Base-by-base conservation (phyloP, 1,284 basidiomycete species). In the Ceratobasidium papillatum region DNA sequence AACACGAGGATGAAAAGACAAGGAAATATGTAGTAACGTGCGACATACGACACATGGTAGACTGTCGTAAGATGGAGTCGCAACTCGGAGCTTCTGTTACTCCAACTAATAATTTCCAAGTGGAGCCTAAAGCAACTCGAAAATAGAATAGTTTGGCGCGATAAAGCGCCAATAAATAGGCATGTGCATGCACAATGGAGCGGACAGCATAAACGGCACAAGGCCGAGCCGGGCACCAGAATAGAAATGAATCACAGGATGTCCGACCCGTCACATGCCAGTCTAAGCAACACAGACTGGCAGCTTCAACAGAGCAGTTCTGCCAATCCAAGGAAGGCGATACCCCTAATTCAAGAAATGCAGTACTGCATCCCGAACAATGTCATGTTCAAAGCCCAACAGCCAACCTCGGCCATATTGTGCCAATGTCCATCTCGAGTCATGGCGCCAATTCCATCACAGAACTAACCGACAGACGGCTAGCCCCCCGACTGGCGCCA, bases 131-230 rank as follows among this genome's bases (percentile, higher is more conserved):
- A 36, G 56, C 32, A 32, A 41, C 30, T 32, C 54, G 5, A n/a
- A 38, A 22, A 5, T 22, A 34, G 56, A 41, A 36, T n/a, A 22
- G 14, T 59, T n/a, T 22, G 17, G 25, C 11, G 56, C n/a, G 34
- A 41, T 5, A 59, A 59, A 59, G 56, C 56, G 34, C 56, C 17
- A 34, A 59, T 22, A 36, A 36, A 59, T 22, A 59, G 36, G 56
- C 56, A 38, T n/a, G n/a, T 9, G 56, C 56, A 38, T n/a, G n/a
- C 25, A 59, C 56, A 59, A 59, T 12, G 38, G 32, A 9, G 19
- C 3, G 56, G 12, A 58, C 56, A 38, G 56, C 56, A 59, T 59
- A 38, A 41, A 41, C 56, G 56, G 56, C 56, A 36, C 5, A 59
- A 38, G n/a, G 11, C 34, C 19, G 34, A 19, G 12, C 34, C 56